Evolutionary conservation across 169 alveolate genomes (phyloP), one percentile per base, ranked within the genome.

Genomic region (Cryptosporidium parvum): DNA sequence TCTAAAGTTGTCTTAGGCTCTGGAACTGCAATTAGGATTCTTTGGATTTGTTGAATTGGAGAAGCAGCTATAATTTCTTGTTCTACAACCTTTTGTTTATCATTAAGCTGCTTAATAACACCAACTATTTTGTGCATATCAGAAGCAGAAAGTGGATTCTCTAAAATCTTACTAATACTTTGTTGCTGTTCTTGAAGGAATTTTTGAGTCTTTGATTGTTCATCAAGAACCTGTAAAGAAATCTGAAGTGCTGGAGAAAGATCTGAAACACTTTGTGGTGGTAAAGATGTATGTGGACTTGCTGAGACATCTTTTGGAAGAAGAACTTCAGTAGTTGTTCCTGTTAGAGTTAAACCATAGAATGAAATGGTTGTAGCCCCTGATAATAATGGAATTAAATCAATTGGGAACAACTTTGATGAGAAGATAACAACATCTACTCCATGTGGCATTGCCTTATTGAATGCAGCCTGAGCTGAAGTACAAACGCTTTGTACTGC

Each of bases 401-500:
- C 89, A 2, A 51, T 10, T 23, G 89, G 65, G 39, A 80, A 42
- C 75, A 61, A 75, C 52, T 80, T 80, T 2, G 89, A 31, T 14
- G 89, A 80, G 75, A 80, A 80, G 39, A 80, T 80, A 7, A 80
- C 89, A 10, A 80, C 69, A 4, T 80, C 65, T 4, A 80, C 89
- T 45, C 89, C 89, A 62, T 80, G 89, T 80, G 89, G 89, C 26
- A 80, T 31, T 26, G 89, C 75, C 26, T 67, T 80, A 29, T 21
- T 65, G 45, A 80, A 80, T 21, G 45, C 7, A 31, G 39, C 21
- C 26, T 80, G 89, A 65, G 75, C 89, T 5, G 58, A 61, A 9
- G 89, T 80, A 80, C 89, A 80, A 9, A 80, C 75, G 14, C 75
- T 65, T 33, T 80, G 89, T 5, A 80, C 89, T n/a, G 75, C 35